A percentile compares a stretch with the other conserved stretches of the same genome.
Evolutionary conservation across 164 flowering plant species (phyloP).

Genomic region (Liquidambar formosana): DNA sequence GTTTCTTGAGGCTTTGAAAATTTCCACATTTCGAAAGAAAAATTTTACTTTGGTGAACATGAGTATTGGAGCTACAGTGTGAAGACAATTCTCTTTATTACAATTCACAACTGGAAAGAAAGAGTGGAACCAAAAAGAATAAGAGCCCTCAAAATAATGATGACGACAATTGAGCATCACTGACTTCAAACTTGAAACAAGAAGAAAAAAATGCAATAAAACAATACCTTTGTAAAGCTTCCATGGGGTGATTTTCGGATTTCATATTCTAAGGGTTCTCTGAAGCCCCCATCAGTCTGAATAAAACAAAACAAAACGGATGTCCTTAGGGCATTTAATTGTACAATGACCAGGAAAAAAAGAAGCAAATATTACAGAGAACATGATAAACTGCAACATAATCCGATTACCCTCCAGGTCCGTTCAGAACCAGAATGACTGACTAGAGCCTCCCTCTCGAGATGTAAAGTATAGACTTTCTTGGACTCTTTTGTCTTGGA

Average conservation of each 20-base stretch:
- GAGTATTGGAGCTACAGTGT: no score
- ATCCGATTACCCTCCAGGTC: constrained; percentile 61
- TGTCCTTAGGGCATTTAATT: no score
- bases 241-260: constrained; percentile 51
- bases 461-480: constrained; percentile 53
- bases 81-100: no score
- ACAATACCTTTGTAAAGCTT: constrained; percentile 77
- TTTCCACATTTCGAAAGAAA: no score
- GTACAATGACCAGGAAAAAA: background rate
- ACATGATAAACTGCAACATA: background rate
- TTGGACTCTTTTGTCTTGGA: constrained; percentile 68
- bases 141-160: no score
- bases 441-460: constrained; percentile 63
- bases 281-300: constrained; percentile 73
- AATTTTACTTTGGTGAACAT: no score
- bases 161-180: background rate
- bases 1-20: no score
- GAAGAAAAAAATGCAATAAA: background rate
- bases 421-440: constrained; percentile 35
- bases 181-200: background rate
- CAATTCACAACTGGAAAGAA: no score
- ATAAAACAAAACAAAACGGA: constrained; percentile 14
- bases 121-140: no score
- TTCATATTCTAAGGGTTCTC: constrained; percentile 57
- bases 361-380: background rate